Evolutionary conservation across 805 yeast species (phyloP), one percentile per base, ranked within the genome.

Genomic region (Wickerhamiella hasegawae): DNA sequence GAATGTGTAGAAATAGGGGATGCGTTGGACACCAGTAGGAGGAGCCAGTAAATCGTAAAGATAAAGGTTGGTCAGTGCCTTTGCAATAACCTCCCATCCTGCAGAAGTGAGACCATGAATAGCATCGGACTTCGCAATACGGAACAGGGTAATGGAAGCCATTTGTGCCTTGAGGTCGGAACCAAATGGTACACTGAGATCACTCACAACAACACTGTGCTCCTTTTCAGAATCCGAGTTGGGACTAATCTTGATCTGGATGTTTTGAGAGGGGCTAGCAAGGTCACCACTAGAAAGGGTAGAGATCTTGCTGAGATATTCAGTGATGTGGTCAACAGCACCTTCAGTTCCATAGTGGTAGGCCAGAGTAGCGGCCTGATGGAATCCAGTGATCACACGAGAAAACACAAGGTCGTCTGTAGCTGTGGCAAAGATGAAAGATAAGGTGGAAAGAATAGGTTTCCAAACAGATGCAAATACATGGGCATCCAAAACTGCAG

Each of bases 161-260:
- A 87, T 60, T 51, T 92, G 98, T 0, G 94, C 94, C 49, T 85
- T 83, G 59, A 82, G 81, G 49, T 84, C 90, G 32, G 77, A 66
- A 5, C 98, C 99, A 51, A 90, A 76, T 53, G 76, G 67, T 12
- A 84, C 82, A 0, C 95, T 71, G 35, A 73, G 59, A 38, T 82
- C 84, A 49, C 92, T 76, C 3, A 90, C 90, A 3, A 79, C 76
- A 24, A 90, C 66, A 14, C 48, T 44, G 4, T 63, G 62, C 14
- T 66, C 69, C 10, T 68, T 65, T 19, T 70, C 68, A 26, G 67
- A 66, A 31, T 73, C 80, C 19, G 73, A 54, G 19, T 54, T 52
- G 9, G 15, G 14, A 6, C 20, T 32, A 28, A 66, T 60, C 36
- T 55, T 52, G 26, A 60, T 60, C 28, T 54, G 56, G 18, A 49